Evolutionary conservation across 768 basidiomycete species (phyloP).

Genomic region (Clitopilus passeckerianus): DNA sequence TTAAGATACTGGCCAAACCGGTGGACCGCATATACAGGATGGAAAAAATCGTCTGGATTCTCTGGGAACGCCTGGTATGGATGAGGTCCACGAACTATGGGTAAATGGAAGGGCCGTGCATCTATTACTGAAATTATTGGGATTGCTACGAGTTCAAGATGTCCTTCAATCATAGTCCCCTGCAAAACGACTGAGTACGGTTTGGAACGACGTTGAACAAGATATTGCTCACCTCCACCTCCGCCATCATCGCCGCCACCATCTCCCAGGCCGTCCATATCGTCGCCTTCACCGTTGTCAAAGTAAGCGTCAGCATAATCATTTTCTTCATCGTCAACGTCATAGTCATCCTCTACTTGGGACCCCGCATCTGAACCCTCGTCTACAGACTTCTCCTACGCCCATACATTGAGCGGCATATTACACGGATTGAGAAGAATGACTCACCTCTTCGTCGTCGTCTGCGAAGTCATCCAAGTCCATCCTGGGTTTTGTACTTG

Average conservation of each 20-base stretch:
- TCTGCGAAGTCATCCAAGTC: constrained; percentile 69
- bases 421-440: background rate
- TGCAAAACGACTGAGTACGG: background rate
- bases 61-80: too few relatives aligned
- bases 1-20: too few relatives aligned
- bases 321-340: constrained; percentile 84
- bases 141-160: too few relatives aligned
- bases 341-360: constrained; percentile 79
- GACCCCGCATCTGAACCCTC: constrained; percentile 68
- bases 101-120: too few relatives aligned
- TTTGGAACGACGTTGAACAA: background rate
- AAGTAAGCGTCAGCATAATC: constrained; percentile 91
- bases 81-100: too few relatives aligned
- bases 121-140: too few relatives aligned
- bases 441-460: constrained; percentile 51
- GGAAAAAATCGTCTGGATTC: too few relatives aligned
- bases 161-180: background rate
- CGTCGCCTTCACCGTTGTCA: constrained; percentile 83
- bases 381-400: constrained; percentile 65
- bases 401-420: background rate
- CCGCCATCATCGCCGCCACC: constrained; percentile 67
- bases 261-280: constrained; percentile 72
- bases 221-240: constrained; percentile 31
- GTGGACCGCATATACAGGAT: too few relatives aligned
- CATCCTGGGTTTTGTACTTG: constrained; percentile 36